Conservation (phyloP, 306 rosid species). For the Lathyrus sativus region DNA sequence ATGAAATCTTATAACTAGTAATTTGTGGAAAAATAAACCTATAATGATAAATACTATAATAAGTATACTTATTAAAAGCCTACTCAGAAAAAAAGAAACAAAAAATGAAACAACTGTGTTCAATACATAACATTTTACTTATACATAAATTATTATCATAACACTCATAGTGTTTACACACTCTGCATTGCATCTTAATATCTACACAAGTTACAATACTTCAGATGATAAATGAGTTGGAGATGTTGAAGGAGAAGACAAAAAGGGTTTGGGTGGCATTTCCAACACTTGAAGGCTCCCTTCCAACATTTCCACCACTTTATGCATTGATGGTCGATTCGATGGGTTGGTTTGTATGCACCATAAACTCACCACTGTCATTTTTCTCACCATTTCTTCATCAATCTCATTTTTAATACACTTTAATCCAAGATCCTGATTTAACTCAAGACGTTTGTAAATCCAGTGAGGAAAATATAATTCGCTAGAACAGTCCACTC, state of each 20-base stretch:
- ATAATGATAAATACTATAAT: no score
- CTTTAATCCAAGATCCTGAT: slow-evolving; percentile 29
- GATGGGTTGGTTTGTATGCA: slow-evolving; percentile 42
- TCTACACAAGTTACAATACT: not conserved
- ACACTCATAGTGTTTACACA: no score
- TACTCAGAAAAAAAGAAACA: no score
- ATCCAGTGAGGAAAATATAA: slow-evolving; percentile 43
- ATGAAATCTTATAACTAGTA: no score
- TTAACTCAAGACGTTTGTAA: slow-evolving; percentile 40
- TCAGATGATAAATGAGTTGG: not conserved
- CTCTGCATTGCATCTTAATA: no score
- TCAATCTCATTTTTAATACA: slow-evolving; percentile 32
- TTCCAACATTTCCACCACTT: slow-evolving; percentile 48
- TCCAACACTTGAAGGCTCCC: slow-evolving; percentile 21
- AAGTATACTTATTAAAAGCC: no score
- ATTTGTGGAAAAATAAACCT: no score
- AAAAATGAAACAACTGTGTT: no score
- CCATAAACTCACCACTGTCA: slow-evolving; percentile 45
- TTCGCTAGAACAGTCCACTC: slow-evolving; percentile 33
- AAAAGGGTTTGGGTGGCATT: slow-evolving; percentile 40
- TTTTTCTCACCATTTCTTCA: slow-evolving; percentile 35
- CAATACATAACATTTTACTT: no score
- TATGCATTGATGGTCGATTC: slow-evolving; percentile 35
- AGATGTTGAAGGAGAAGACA: slow-evolving; percentile 24
- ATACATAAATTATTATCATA: no score